Base-by-base conservation (phyloP, 805 yeast genomes). In the Yarrowia hollandica region DNA sequence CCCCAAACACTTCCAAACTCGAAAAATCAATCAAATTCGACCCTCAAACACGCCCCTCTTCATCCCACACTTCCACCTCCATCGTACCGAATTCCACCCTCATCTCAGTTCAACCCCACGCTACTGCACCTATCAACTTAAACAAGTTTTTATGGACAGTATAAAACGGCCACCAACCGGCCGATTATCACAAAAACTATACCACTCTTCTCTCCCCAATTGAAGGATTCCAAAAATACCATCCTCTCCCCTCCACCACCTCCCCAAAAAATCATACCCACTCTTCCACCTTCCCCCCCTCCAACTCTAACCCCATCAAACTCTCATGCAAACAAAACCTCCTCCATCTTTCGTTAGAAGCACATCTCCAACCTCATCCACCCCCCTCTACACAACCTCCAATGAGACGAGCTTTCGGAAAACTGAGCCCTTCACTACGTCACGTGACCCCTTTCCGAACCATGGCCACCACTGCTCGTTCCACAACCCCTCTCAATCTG, bases 401-500 rank as follows among this genome's bases (percentile, higher is more conserved):
- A n/a, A 44, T 44, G 54, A 44, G 19, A 10, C 37, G 54, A 7
- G 37, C n/a, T 19, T 10, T 44, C 25, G 28, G 54, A 8, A 22
- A 16, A 26, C 11, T 42, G 16, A 26, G 34, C 15, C 48, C 48
- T n/a, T n/a, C 19, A 12, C 35, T 21, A 10, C 26, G 19, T n/a
- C 26, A 16, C 5, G 11, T 30, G 26, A 19, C 35, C 5, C 23
- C 5, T 1, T 2, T 28, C 14, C 55, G 55, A 3, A 21, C 28
- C 39, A 48, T 48, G 55, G 55, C 55, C 11, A 48, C 55, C 12
- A 48, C 55, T 1, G 55, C 55, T 1, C 38, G 39, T 12, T 9
- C 55, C 15, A 48, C 55, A 14, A 23, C 30, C 11, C 55, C 55
- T 16, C 39, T 48, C 19, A 48, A 48, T 15, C 55, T 48, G 28